Percentiles rank a stretch among this genome's conserved stretches.
These are phyloP conservation scores for Yarrowia keelungensis DNA, from an alignment of 805 yeast genomes.

Conservation along the genomic window DNA sequence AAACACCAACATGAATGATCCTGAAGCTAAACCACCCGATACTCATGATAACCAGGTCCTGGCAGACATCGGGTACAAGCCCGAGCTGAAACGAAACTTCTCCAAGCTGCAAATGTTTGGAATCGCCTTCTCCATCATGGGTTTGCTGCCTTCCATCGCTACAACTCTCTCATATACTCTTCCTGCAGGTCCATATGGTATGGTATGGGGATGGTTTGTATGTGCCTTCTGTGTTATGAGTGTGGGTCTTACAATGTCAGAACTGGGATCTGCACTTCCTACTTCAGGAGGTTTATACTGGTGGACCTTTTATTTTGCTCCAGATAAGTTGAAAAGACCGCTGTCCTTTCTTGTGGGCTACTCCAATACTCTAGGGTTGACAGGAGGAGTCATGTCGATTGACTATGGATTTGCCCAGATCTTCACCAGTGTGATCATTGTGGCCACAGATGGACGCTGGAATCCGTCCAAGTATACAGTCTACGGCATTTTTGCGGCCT, in stretches of 20 bases:
- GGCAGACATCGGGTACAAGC: slow-evolving; percentile 71
- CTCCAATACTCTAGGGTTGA: slow-evolving; percentile 69
- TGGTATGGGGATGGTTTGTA: slow-evolving; percentile 77
- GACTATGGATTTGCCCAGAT: slow-evolving; percentile 75
- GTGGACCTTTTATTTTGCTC: slow-evolving; percentile 73
- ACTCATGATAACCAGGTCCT: slow-evolving; percentile 41
- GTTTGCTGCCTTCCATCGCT: slow-evolving; percentile 64
- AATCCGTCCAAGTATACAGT: slow-evolving; percentile 59
- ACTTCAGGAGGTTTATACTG: slow-evolving; percentile 78
- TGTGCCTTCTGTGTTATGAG: slow-evolving; percentile 62
- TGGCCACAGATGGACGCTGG: slow-evolving; percentile 62
- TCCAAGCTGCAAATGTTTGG: slow-evolving; percentile 71
- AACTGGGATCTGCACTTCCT: slow-evolving; percentile 71
- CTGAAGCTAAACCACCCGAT: slow-evolving; percentile 16
- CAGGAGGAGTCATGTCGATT: slow-evolving; percentile 71
- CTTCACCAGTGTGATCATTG: slow-evolving; percentile 50
- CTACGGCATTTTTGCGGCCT: slow-evolving; percentile 72
- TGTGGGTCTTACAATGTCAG: slow-evolving; percentile 70
- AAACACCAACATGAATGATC: not conserved
- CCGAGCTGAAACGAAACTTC: slow-evolving; percentile 68
- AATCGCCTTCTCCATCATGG: slow-evolving; percentile 78
- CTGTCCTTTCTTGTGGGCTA: slow-evolving; percentile 69
- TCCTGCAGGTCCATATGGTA: slow-evolving; percentile 67
- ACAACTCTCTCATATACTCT: slow-evolving; percentile 63
- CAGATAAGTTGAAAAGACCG: slow-evolving; percentile 58